Base-by-base conservation (phyloP, 2,329 filamentous ascomycete species). In the Zalaria sp. region DNA sequence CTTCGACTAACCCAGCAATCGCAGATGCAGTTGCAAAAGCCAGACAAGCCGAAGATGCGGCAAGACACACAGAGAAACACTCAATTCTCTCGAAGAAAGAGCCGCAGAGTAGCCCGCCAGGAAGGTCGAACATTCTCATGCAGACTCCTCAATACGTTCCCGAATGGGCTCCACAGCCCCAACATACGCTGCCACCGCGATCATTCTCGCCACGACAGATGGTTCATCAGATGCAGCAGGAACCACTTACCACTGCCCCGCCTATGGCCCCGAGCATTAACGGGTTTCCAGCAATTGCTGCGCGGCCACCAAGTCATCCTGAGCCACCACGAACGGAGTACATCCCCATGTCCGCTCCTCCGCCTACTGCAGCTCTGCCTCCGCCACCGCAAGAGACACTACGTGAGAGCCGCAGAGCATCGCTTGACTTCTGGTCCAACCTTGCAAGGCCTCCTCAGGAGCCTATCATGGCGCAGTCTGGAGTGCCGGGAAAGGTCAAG, bases 1-100 rank as follows among this genome's bases (percentile, higher is more conserved):
- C 59, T 8, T 60, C 59, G 9, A 48, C 51, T 29, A 50, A 56
- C 25, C 47, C 48, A n/a, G 45, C 53, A n/a, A 5, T 27, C 8
- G 35, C 25, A 5, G 10, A 11, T 2, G 26, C 35, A 28, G 5
- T 27, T 25, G 39, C 35, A 2, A 26, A 11, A 9, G 27, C 26
- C 11, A 27, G 11, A 8, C 11, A 38, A 11, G 11, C 36, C 25
- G 36, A 25, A 7, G 25, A 27, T 9, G 27, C 11, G 26, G 36
- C 36, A 25, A 5, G 25, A 27, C 29, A 7, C 7, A n/a, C 25
- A 2, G 11, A 38, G 36, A 9, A 38, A 38, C 11, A 25, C 10
- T 9, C 11, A 4, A 7, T 26, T 4, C 7, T 11, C 7, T 10
- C 10, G 11, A 38, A 25, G 25, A 25, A 27, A 36, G 8, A 36